Evolutionary conservation across 495 filamentous ascomycete species (phyloP).

Genomic region (Rhizodiscina lignyota): DNA sequence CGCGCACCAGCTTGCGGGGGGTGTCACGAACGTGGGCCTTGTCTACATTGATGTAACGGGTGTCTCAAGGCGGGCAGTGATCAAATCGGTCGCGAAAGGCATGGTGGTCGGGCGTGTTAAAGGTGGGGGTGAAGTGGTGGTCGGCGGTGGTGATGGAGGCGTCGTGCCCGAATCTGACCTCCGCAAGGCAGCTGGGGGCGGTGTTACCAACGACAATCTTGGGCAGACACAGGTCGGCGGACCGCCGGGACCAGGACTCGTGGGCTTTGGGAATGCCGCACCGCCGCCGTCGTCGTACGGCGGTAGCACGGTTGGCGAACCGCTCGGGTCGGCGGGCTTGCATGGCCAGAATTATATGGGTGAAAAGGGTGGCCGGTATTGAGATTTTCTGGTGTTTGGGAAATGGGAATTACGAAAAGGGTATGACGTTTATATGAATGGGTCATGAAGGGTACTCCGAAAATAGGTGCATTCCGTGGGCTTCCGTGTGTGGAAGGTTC

Average conservation of each 20-base stretch:
- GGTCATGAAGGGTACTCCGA: no score
- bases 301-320: constrained; percentile 12
- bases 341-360: constrained; percentile 5
- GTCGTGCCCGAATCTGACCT: constrained; percentile 20
- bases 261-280: constrained; percentile 15
- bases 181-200: no score
- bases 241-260: constrained; percentile 8
- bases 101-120: constrained; percentile 87
- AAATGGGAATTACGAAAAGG: no score
- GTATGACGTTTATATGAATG: no score
- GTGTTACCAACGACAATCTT: constrained; percentile 10
- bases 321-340: constrained; percentile 5
- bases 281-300: constrained; percentile 18
- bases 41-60: constrained; percentile 97
- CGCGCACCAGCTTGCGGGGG: constrained; percentile 55
- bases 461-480: no score
- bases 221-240: constrained; percentile 7
- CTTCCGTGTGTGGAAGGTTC: no score
- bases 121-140: constrained; percentile 69
- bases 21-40: constrained; percentile 85
- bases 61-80: constrained; percentile 70
- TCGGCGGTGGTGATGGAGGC: constrained; percentile 66
- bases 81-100: constrained; percentile 92
- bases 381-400: no score
- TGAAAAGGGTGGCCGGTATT: no score